These are phyloP conservation scores for Fremontodendron californicum DNA, from an alignment of 345 rosid genomes.

Conservation along the genomic window DNA sequence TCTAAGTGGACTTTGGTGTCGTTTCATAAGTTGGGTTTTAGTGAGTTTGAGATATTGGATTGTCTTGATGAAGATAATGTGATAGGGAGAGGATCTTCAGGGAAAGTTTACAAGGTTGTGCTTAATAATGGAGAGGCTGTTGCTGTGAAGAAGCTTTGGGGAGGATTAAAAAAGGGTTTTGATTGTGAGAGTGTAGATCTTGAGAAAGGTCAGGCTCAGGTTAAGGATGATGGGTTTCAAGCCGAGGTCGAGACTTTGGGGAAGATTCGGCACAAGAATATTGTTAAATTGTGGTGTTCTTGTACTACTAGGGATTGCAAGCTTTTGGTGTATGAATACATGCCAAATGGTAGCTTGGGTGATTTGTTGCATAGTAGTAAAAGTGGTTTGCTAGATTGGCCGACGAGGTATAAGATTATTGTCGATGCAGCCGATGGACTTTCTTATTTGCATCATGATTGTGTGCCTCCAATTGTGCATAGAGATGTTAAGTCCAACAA, in stretches of 20 bases:
- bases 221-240: slow-evolving; percentile 67
- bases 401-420: slow-evolving; percentile 69
- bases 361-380: slow-evolving; percentile 88
- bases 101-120: slow-evolving; percentile 90
- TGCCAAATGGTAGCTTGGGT: slow-evolving; percentile 96
- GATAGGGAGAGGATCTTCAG: slow-evolving; percentile 84
- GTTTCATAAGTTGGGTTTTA: slow-evolving; percentile 88
- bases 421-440: slow-evolving; percentile 93
- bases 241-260: slow-evolving; percentile 91
- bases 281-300: slow-evolving; percentile 96
- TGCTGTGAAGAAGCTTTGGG: slow-evolving; percentile 95
- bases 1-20: slow-evolving; percentile 96
- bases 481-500: slow-evolving; percentile 96
- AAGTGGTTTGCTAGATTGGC: slow-evolving; percentile 82
- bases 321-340: slow-evolving; percentile 94
- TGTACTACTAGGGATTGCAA: slow-evolving; percentile 82
- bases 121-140: slow-evolving; percentile 77
- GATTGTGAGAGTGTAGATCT: slow-evolving; percentile 40
- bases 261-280: slow-evolving; percentile 96
- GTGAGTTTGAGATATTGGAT: slow-evolving; percentile 80
- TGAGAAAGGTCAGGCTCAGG: slow-evolving; percentile 56
- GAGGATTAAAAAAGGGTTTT: slow-evolving; percentile 51
- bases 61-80: slow-evolving; percentile 90
- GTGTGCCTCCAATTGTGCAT: slow-evolving; percentile 90
- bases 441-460: slow-evolving; percentile 92